Conservation (phyloP, 352 stramenopile species). For the Phytophthora capsici region DNA sequence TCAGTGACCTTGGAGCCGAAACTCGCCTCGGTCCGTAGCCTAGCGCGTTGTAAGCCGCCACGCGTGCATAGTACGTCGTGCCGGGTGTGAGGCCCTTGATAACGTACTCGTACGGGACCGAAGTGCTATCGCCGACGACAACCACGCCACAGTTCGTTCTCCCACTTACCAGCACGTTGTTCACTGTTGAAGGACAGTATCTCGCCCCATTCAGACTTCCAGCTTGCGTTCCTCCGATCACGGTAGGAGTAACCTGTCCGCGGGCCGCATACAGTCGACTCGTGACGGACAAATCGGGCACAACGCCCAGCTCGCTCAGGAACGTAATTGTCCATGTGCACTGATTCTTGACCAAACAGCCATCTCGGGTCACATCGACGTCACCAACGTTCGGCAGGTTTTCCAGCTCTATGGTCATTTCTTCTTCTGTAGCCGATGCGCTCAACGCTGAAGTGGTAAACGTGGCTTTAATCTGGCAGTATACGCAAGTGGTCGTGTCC, state of each 20-base stretch:
- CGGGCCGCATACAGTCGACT: conserved; percentile 54
- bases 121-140: conserved; percentile 11
- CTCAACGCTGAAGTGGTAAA: conserved; percentile 80
- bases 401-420: conserved; percentile 86
- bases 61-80: conserved; percentile 69
- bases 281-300: conserved; percentile 58
- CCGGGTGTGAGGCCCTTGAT: conserved; percentile 68
- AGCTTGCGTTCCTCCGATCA: conserved; percentile 36
- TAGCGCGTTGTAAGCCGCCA: conserved; percentile 71
- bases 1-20: conserved; percentile 59
- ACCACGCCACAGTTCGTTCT: conserved; percentile 43
- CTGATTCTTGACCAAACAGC: conserved; percentile 55
- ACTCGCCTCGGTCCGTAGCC: conserved; percentile 66
- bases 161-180: conserved; percentile 33
- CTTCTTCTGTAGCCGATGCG: conserved; percentile 54
- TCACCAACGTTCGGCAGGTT: conserved; percentile 95
- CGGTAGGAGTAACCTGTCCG: conserved; percentile 43
- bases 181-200: conserved; percentile 60
- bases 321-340: conserved; percentile 87
- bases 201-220: conserved; percentile 47
- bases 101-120: conserved; percentile 55
- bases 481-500: conserved; percentile 81
- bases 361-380: conserved; percentile 71
- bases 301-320: conserved; percentile 58
- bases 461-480: conserved; percentile 74